Evolutionary conservation across 352 stramenopile species (phyloP).

Genomic region (Aphanomyces invadans): DNA sequence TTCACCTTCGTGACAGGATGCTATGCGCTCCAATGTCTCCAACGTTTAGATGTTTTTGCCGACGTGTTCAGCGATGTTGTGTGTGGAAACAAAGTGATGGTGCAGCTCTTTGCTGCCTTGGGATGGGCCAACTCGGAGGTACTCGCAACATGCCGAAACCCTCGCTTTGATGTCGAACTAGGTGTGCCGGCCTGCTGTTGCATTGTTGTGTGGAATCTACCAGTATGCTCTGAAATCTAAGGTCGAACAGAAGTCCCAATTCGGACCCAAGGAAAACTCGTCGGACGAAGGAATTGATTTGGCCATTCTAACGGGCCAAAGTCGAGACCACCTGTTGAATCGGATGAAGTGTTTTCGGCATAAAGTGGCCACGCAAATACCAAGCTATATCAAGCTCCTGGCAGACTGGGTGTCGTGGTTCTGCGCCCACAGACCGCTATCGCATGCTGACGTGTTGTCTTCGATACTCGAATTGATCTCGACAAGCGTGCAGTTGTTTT

Average conservation of each 20-base stretch:
- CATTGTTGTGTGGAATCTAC: slow-evolving; percentile 6
- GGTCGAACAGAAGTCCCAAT: background rate
- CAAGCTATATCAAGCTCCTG: slow-evolving; percentile 15
- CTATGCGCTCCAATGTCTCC: background rate
- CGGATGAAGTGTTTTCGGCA: slow-evolving; percentile 18
- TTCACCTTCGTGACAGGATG: background rate
- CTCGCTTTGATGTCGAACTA: too few relatives aligned
- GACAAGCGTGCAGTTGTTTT: slow-evolving; percentile 10
- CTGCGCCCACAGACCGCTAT: background rate
- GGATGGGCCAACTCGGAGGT: slow-evolving; percentile 7
- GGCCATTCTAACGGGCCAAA: background rate
- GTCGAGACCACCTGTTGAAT: slow-evolving; percentile 4
- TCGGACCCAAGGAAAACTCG: background rate
- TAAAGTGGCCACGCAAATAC: slow-evolving; percentile 1
- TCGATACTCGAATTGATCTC: background rate
- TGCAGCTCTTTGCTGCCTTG: slow-evolving; percentile 20
- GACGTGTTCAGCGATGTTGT: slow-evolving; percentile 3
- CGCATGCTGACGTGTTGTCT: background rate
- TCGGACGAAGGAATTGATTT: background rate
- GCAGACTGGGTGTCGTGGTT: slow-evolving; percentile 7
- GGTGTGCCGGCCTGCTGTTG: background rate
- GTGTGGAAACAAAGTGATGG: slow-evolving; percentile 1
- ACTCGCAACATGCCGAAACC: too few relatives aligned
- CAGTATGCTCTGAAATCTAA: slow-evolving; percentile 2
- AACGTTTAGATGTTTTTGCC: background rate